phyloP scores from a whole-genome alignment of 2,329 filamentous ascomycete genomes.

The Penicillium hesseltinei region DNA sequence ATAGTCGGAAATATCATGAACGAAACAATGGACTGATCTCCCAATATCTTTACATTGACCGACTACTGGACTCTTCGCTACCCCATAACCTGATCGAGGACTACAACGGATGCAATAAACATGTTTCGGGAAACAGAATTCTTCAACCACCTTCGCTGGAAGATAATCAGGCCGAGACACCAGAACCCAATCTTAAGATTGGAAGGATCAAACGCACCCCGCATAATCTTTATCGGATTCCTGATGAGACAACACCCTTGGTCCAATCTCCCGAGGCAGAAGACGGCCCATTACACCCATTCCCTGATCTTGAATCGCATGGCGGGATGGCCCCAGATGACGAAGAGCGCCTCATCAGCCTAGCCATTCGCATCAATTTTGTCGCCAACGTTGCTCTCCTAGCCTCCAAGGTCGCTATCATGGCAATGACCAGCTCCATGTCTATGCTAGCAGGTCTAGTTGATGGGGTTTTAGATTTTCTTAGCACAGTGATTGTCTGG shows the following conservation, averaged over 20 bases:
- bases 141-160: slow-evolving; percentile 47
- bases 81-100: slow-evolving; percentile 89
- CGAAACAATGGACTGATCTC: slow-evolving; percentile 84
- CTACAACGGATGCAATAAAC: slow-evolving; percentile 50
- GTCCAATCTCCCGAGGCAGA: slow-evolving; percentile 55
- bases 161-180: slow-evolving; percentile 46
- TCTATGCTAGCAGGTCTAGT: slow-evolving; percentile 65
- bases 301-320: slow-evolving; percentile 47
- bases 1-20: slow-evolving; percentile 78
- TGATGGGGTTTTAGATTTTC: slow-evolving; percentile 65
- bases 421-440: slow-evolving; percentile 69
- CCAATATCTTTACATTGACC: slow-evolving; percentile 91
- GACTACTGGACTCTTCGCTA: slow-evolving; percentile 84
- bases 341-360: slow-evolving; percentile 70
- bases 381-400: slow-evolving; percentile 73
- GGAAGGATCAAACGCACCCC: slow-evolving; percentile 68
- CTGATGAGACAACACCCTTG: slow-evolving; percentile 35
- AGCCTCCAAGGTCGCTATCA: slow-evolving; percentile 72
- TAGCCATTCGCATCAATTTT: slow-evolving; percentile 86
- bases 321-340: slow-evolving; percentile 58
- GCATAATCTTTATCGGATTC: slow-evolving; percentile 76
- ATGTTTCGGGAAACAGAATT: not conserved
- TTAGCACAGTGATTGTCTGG: slow-evolving; percentile 63
- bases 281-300: slow-evolving; percentile 45
- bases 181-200: slow-evolving; percentile 43